Evolutionary conservation across 768 basidiomycete genomes (phyloP), one percentile per base, ranked within the genome.

Genomic region (Rhizopogon vulgaris): DNA sequence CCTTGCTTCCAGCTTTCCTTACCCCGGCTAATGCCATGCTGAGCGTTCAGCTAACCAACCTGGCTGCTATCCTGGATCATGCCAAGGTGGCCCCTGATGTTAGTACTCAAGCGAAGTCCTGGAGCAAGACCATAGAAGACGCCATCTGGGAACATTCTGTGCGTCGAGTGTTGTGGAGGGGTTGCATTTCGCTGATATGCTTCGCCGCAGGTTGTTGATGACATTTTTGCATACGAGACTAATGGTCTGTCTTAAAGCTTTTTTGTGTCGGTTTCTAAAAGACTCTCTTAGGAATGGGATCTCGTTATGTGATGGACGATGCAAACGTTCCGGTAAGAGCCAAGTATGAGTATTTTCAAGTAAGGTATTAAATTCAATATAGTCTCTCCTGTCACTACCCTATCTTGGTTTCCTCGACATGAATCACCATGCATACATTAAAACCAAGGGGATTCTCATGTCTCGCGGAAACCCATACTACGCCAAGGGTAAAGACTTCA

Each of bases 21-120:
- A 85, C 82, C 0, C 83, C 88, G 3, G 87, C 85, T 6, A 90
- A 90, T 66, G 88, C 87, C 6, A 88, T 90, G 86, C 71, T 90
- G 49, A 85, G 82, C 51, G 85, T 90, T 15, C 87, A 90, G 61
- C 66, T 89, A 39, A 68, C 59, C 7, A 72, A 87, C 58, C 63
- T 90, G 27, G 84, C 82, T 0, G 67, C 73, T 12, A 72, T 90
- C 24, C 69, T 90, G 28, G 81, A 85, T 55, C 63, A 67, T 24
- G 68, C 73, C 6, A 69, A 71, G 14, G 68, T 78, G 52, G 69
- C 77, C 30, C 66, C 64, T n/a, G 75, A 82, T 48, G 65, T 85
- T 52, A 82, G 79, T 50, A 55, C 61, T 49, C 70, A 76, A 40
- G 85, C 87, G 4, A 75, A 69, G 51, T 56, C 73, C 50, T 85